Base-by-base conservation (phyloP, 495 filamentous ascomycete species). In the Hyaloscypha finlandica region DNA sequence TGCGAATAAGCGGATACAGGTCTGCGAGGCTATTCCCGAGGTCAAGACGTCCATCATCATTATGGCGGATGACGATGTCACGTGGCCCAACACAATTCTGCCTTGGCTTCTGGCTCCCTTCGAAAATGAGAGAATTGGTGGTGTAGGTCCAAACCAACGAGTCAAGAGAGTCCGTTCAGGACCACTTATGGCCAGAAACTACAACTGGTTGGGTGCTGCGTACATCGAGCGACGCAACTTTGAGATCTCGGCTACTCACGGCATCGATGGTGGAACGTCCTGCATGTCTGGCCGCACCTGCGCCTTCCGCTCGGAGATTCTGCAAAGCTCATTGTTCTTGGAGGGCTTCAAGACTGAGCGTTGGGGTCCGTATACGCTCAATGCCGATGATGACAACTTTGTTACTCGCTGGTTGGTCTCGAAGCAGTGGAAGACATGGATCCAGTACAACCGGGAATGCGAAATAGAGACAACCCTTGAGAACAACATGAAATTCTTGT, bases 231-330 rank as follows among this genome's bases (percentile, higher is more conserved):
- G 92, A 48, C 83, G 92, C 55, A 95, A 94, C 74, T 96, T 94
- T 74, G 92, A 96, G 76, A 94, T 92, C 75, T 92, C 90, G 54
- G 91, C 92, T 11, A 94, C 92, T 37, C 91, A 92, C 67, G 87
- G 90, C 75, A 83, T 95, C 55, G 92, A 96, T 75, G 92, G 92
- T 55, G 92, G 92, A 22, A 86, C 93, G 25, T 92, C 92, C 32
- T 95, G 92, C 78, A 88, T 96, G 80, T 96, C 92, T 35, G 92
- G 92, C 54, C 84, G 92, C 37, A 94, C 91, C 14, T 91, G 92
- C 31, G 92, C 91, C 14, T 94, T 95, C 78, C 88, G 89, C 31
- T 90, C 90, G 8, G 81, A 87, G 64, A 94, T 96, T 60, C 81
- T 96, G n/a, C 87, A 92, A 75, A 85, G 89, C 72, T 83, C 88